A percentile compares a stretch with the other conserved stretches of the same genome.
Evolutionary conservation across 192 early-diverging fungal genomes (phyloP).

Genomic region (Umbelopsis vinacea): DNA sequence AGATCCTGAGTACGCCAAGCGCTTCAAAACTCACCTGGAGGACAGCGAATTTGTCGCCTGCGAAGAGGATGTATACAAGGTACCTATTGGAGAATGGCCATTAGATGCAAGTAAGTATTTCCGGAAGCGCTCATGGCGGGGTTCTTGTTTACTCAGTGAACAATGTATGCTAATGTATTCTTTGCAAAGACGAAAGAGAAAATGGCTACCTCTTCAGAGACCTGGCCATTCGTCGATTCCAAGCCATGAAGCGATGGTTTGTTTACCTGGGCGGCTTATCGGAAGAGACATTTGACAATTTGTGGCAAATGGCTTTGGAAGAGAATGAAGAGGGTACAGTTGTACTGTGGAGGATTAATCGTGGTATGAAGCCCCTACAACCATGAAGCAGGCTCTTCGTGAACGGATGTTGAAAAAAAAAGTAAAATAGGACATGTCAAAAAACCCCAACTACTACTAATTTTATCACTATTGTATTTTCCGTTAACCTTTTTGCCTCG

Average conservation of each 20-base stretch:
- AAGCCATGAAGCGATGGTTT: slow-evolving; percentile 15
- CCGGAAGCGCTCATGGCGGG: background rate
- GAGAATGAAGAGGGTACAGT: background rate
- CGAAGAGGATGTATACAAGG: background rate
- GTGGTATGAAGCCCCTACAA: background rate
- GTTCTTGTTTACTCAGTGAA: background rate
- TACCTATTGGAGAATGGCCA: slow-evolving; percentile 41
- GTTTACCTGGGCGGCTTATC: background rate
- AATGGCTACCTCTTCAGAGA: slow-evolving; percentile 37
- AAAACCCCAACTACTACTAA: too few species aligned
- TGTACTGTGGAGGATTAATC: background rate
- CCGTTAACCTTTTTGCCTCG: too few species aligned
- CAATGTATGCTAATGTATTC: background rate
- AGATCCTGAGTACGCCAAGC: background rate
- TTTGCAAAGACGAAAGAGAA: slow-evolving; percentile 27
- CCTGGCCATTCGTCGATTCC: slow-evolving; percentile 8
- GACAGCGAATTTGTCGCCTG: slow-evolving; percentile 9
- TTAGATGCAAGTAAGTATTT: slow-evolving; percentile 21
- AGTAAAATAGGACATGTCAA: too few species aligned
- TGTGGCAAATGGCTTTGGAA: slow-evolving; percentile 11
- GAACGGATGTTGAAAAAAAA: background rate
- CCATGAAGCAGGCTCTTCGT: background rate
- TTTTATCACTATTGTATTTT: too few species aligned
- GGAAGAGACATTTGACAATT: background rate
- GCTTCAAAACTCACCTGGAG: background rate